Conservation (phyloP, 2,329 filamentous ascomycete species). For the Aspergillus proliferans region DNA sequence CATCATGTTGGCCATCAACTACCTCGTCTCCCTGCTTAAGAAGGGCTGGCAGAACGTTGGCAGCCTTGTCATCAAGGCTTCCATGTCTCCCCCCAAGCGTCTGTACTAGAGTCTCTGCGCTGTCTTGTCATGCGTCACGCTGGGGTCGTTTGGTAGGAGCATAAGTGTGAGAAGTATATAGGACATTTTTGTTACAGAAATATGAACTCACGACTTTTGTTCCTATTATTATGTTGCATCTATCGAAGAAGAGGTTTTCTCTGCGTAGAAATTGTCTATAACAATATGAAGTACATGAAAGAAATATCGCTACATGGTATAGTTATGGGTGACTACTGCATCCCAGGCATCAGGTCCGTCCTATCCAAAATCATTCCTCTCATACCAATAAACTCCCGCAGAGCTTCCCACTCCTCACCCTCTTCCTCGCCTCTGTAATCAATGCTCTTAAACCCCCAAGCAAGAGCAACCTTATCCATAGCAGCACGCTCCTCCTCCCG, state of each 20-base stretch:
- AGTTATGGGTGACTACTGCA: slow-evolving; percentile 54
- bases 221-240: slow-evolving; percentile 11
- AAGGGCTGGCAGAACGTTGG: slow-evolving; percentile 99
- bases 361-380: slow-evolving; percentile 87
- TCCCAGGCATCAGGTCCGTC: slow-evolving; percentile 85
- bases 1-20: slow-evolving; percentile 99
- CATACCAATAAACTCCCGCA: slow-evolving; percentile 75
- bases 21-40: slow-evolving; percentile 98
- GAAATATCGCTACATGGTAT: background rate
- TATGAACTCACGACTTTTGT: slow-evolving; percentile 26
- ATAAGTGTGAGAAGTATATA: slow-evolving; percentile 21
- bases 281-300: background rate
- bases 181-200: slow-evolving; percentile 25
- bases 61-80: slow-evolving; percentile 99
- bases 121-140: slow-evolving; percentile 20
- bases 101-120: slow-evolving; percentile 66
- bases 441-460: slow-evolving; percentile 84
- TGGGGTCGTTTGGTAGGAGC: slow-evolving; percentile 16
- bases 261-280: slow-evolving; percentile 7
- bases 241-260: slow-evolving; percentile 2
- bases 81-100: slow-evolving; percentile 98
- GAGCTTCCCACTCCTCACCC: slow-evolving; percentile 78
- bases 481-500: slow-evolving; percentile 85
- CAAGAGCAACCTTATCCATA: slow-evolving; percentile 75
- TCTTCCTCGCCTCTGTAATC: slow-evolving; percentile 82